Conservation (phyloP, 768 basidiomycete genomes). For the Nidularia sp. region DNA sequence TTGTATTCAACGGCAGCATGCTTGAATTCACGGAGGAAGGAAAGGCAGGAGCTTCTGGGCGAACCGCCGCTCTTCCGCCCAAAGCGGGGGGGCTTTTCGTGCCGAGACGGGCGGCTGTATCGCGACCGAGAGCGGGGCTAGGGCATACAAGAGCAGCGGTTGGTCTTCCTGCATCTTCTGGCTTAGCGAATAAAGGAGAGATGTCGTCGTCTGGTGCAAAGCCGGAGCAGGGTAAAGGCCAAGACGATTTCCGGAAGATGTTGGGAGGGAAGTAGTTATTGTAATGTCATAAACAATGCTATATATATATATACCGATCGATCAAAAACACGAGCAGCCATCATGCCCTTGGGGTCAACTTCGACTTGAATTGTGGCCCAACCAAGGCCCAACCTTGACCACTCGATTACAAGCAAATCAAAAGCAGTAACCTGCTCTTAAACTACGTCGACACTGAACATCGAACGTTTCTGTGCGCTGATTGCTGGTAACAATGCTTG, state of each 20-base stretch:
- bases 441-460: no score
- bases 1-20: conserved; percentile 61
- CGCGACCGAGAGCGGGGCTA: conserved; percentile 69
- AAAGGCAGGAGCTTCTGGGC: conserved; percentile 22
- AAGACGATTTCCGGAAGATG: conserved; percentile 88
- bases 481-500: conserved; percentile 2
- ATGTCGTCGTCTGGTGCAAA: conserved; percentile 13
- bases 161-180: conserved; percentile 10
- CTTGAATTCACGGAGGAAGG: conserved; percentile 60
- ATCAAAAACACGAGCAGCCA: no score
- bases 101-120: conserved; percentile 54
- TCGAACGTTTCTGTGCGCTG: no score
- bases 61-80: conserved; percentile 26
- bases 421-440: no score
- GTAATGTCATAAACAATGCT: no score
- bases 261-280: conserved; percentile 24
- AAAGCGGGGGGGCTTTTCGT: conserved; percentile 55
- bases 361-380: no score
- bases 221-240: conserved; percentile 40
- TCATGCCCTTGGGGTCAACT: no score
- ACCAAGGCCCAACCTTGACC: no score
- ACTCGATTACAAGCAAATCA: no score
- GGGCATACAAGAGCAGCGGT: conserved; percentile 49
- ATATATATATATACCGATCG: no score
- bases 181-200: conserved; percentile 9